Conservation (phyloP, 495 filamentous ascomycete species). For the Lepidopterella palustris region DNA sequence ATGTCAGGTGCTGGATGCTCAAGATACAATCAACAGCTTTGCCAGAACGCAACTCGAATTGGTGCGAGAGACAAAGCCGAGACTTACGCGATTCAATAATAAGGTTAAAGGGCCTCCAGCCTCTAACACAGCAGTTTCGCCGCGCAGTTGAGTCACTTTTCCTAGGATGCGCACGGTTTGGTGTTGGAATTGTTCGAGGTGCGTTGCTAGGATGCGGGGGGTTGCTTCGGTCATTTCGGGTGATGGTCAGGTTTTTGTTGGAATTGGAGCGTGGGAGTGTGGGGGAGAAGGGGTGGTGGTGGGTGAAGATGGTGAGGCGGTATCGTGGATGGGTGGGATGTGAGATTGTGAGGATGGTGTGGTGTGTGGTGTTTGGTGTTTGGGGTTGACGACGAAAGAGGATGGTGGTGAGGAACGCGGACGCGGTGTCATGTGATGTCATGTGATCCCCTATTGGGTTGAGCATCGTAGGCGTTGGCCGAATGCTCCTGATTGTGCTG, state of each 20-base stretch:
- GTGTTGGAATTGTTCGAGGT: constrained; percentile 38
- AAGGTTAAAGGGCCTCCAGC: constrained; percentile 65
- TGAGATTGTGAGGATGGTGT: neutral
- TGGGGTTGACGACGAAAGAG: too few relatives aligned
- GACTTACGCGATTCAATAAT: constrained; percentile 61
- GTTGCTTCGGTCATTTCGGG: constrained; percentile 34
- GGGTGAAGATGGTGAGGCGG: neutral
- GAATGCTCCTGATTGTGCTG: too few relatives aligned
- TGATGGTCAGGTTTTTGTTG: too few relatives aligned
- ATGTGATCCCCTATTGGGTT: too few relatives aligned
- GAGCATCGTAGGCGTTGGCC: too few relatives aligned
- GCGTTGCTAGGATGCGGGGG: constrained; percentile 38
- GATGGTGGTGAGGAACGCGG: too few relatives aligned
- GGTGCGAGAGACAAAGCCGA: neutral
- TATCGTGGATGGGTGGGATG: neutral
- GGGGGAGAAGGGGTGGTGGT: neutral
- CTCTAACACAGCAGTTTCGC: constrained; percentile 74
- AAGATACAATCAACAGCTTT: too few relatives aligned
- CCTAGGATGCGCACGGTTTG: constrained; percentile 75
- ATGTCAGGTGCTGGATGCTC: too few relatives aligned
- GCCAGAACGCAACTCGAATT: too few relatives aligned
- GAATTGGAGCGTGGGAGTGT: too few relatives aligned
- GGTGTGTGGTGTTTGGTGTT: too few relatives aligned
- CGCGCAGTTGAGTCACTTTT: constrained; percentile 71
- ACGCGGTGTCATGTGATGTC: too few relatives aligned